A percentile compares a stretch with the other conserved stretches of the same genome.
These are phyloP conservation scores for Lactarius hatsudake DNA, from an alignment of 768 basidiomycete species.

Conservation along the genomic window DNA sequence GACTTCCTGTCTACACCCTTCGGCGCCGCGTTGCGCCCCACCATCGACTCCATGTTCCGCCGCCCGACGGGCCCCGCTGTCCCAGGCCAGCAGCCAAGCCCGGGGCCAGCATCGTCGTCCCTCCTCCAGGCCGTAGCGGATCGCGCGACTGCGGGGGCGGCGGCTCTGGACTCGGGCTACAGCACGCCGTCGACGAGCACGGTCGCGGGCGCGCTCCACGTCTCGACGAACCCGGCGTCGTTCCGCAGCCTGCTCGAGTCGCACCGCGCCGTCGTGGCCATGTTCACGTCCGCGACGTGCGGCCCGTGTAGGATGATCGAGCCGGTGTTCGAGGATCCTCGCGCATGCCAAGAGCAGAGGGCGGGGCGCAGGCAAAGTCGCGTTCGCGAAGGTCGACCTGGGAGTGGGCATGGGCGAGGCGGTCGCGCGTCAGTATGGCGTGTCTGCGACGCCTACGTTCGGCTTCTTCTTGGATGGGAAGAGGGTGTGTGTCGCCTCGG, in stretches of 20 bases:
- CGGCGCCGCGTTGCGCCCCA: constrained; percentile 80
- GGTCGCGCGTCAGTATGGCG: constrained; percentile 60
- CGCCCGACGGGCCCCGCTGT: constrained; percentile 46
- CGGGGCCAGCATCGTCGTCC: constrained; percentile 49
- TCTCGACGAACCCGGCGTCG: constrained; percentile 70
- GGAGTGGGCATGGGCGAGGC: constrained; percentile 59
- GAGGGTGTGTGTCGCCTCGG: constrained; percentile 45
- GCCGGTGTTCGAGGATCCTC: constrained; percentile 75
- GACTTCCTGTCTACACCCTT: constrained; percentile 91
- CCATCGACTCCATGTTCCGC: constrained; percentile 87
- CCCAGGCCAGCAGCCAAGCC: constrained; percentile 32
- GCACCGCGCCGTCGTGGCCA: constrained; percentile 71
- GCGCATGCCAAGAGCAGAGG: constrained; percentile 53
- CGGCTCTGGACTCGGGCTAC: constrained; percentile 30
- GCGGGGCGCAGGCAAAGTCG: constrained; percentile 46
- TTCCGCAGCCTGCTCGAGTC: constrained; percentile 62
- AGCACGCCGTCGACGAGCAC: constrained; percentile 45
- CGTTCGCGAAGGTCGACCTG: constrained; percentile 84
- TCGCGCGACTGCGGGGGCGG: constrained; percentile 42
- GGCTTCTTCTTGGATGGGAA: constrained; percentile 78
- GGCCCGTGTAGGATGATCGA: constrained; percentile 81
- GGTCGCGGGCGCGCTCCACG: constrained; percentile 61
- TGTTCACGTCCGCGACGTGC: constrained; percentile 78
- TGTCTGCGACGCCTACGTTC: constrained; percentile 85
- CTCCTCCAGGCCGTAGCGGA: constrained; percentile 57